Evolutionary conservation across 805 yeast species (phyloP).

Genomic region (Kodamaea jinghongensis): DNA sequence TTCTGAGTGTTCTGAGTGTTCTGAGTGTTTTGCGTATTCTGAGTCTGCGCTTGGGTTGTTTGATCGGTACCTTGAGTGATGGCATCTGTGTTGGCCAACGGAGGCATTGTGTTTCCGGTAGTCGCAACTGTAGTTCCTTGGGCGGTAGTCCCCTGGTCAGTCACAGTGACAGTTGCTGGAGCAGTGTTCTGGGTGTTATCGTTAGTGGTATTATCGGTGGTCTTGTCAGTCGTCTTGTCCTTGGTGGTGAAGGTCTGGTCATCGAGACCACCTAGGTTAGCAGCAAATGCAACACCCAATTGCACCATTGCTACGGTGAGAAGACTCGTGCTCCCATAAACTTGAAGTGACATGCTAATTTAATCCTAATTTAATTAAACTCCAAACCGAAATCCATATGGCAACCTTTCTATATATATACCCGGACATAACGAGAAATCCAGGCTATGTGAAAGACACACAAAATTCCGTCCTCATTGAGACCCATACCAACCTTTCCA

Average conservation of each 20-base stretch:
- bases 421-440: too few relatives aligned
- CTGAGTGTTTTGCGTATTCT: not conserved
- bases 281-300: slow-evolving; percentile 11
- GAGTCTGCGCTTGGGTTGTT: slow-evolving; percentile 2
- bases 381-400: not conserved
- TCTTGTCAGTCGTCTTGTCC: slow-evolving; percentile 7
- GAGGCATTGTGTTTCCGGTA: too few relatives aligned
- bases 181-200: not conserved
- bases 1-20: too few relatives aligned
- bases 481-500: too few relatives aligned
- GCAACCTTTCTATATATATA: not conserved
- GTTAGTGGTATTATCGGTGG: slow-evolving; percentile 2
- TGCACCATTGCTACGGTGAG: slow-evolving; percentile 9
- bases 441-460: too few relatives aligned
- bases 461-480: too few relatives aligned
- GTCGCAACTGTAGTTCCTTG: slow-evolving; percentile 4
- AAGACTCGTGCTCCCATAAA: slow-evolving; percentile 2
- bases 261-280: slow-evolving; percentile 17
- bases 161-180: too few relatives aligned
- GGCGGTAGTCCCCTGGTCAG: not conserved
- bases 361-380: not conserved
- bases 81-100: not conserved
- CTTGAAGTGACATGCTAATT: slow-evolving; percentile 4
- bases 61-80: slow-evolving; percentile 1
- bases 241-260: slow-evolving; percentile 4